Percentiles rank a stretch among this genome's conserved stretches.
These are phyloP conservation scores for Filobasidium wieringae DNA, from an alignment of 768 basidiomycete genomes.

Conservation along the genomic window DNA sequence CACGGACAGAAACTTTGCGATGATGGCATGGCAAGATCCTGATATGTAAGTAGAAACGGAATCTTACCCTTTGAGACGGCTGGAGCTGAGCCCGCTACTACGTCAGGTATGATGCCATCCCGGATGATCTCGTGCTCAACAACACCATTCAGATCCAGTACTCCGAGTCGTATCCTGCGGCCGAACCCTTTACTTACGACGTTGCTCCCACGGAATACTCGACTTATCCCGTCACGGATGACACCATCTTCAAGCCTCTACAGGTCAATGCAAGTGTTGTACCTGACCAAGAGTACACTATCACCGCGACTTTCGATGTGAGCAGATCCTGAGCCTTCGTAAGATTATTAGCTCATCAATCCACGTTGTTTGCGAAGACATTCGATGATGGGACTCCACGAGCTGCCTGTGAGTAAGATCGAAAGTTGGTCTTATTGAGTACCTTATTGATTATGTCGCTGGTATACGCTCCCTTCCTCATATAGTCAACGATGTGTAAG, in stretches of 20 bases:
- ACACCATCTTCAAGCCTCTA: constrained; percentile 58
- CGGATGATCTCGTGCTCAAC: constrained; percentile 62
- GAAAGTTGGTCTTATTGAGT: background rate
- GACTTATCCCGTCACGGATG: constrained; percentile 52
- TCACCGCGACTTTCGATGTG: constrained; percentile 61
- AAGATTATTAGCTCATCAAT: background rate
- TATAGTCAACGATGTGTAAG: constrained; percentile 24
- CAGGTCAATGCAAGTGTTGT: constrained; percentile 42
- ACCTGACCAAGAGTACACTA: constrained; percentile 51
- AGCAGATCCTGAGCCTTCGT: constrained; percentile 2
- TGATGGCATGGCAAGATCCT: constrained; percentile 50
- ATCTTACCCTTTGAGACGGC: background rate
- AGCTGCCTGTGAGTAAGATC: constrained; percentile 31
- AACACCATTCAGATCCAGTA: constrained; percentile 76
- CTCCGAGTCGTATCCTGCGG: constrained; percentile 45
- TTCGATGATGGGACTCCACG: constrained; percentile 43
- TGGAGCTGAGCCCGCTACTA: background rate
- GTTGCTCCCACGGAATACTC: constrained; percentile 6
- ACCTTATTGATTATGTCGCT: background rate
- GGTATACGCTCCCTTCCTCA: background rate
- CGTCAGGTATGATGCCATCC: constrained; percentile 81
- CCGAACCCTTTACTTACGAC: constrained; percentile 48
- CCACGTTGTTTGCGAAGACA: constrained; percentile 40
- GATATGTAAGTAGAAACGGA: constrained; percentile 48
- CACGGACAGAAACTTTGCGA: constrained; percentile 67